Conservation (phyloP, 768 basidiomycete genomes). For the Podaxis carcinomalis region DNA sequence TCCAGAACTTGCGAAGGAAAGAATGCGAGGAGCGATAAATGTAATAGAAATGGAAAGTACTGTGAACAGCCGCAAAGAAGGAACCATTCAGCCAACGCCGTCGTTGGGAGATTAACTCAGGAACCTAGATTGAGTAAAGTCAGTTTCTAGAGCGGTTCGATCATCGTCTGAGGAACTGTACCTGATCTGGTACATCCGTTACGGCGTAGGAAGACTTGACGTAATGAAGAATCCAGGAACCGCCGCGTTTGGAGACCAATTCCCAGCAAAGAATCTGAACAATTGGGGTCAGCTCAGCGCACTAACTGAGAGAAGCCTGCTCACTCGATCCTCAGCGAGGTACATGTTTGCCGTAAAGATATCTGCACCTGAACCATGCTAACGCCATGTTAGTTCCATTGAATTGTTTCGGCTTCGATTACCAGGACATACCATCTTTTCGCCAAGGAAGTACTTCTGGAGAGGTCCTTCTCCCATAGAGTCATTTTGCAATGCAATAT, state of each 20-base stretch:
- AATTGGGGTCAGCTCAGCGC: background rate
- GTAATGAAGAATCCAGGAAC: constrained; percentile 91
- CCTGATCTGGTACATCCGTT: constrained; percentile 92
- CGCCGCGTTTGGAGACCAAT: constrained; percentile 89
- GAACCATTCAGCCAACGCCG: constrained; percentile 97
- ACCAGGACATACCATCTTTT: constrained; percentile 66
- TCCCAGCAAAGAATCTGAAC: constrained; percentile 92
- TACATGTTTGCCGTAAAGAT: constrained; percentile 98
- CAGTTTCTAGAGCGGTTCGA: background rate
- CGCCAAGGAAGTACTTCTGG: constrained; percentile 96
- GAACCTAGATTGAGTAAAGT: constrained; percentile 43
- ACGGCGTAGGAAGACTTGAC: constrained; percentile 92
- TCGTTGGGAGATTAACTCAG: constrained; percentile 92
- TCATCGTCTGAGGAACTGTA: constrained; percentile 22
- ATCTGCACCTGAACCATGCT: constrained; percentile 81
- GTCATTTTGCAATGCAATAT: constrained; percentile 91
- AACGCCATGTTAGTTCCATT: background rate
- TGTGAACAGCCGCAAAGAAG: constrained; percentile 96
- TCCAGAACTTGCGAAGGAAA: constrained; percentile 84
- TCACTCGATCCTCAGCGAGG: constrained; percentile 80
- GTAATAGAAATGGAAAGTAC: constrained; percentile 90
- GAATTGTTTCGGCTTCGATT: background rate
- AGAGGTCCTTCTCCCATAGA: constrained; percentile 77
- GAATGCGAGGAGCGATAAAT: constrained; percentile 88
- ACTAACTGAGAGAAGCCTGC: constrained; percentile 16